Evolutionary conservation across 108 stramenopile species (phyloP).

Genomic region (Skeletonema potamos): DNA sequence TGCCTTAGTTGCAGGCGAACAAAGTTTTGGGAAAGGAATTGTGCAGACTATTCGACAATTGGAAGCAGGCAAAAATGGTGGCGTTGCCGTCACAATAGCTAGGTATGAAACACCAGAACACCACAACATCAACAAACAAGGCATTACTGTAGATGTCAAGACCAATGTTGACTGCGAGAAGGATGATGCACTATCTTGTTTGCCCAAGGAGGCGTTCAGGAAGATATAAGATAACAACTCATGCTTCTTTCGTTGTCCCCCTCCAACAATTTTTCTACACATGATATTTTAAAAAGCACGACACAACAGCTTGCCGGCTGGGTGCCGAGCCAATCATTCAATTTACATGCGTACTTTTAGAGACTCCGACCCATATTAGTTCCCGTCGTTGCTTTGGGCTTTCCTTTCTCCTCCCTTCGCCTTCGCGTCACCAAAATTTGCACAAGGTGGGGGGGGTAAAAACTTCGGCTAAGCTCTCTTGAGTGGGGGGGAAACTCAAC

Average conservation of each 20-base stretch:
- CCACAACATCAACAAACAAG: slow-evolving; percentile 85
- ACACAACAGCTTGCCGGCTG: too few relatives aligned
- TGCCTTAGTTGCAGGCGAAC: slow-evolving; percentile 71
- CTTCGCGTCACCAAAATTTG: too few relatives aligned
- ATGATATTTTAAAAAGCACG: too few relatives aligned
- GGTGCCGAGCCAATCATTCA: too few relatives aligned
- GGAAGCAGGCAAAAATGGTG: slow-evolving; percentile 67
- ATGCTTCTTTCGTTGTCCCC: neutral
- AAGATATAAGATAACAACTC: neutral
- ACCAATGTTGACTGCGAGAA: slow-evolving; percentile 71
- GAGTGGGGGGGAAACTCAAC: too few relatives aligned
- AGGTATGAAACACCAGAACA: slow-evolving; percentile 87
- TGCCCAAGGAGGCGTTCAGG: slow-evolving; percentile 37
- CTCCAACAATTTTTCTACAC: too few relatives aligned
- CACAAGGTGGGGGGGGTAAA: too few relatives aligned
- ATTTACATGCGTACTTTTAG: too few relatives aligned
- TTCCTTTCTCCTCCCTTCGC: too few relatives aligned
- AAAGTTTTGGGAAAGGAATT: slow-evolving; percentile 92
- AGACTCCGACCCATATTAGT: too few relatives aligned
- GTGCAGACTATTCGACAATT: slow-evolving; percentile 85
- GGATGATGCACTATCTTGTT: slow-evolving; percentile 70
- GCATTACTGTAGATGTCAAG: slow-evolving; percentile 69
- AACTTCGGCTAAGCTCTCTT: too few relatives aligned
- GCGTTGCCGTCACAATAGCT: slow-evolving; percentile 88
- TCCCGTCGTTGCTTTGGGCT: too few relatives aligned